These are phyloP conservation scores for Penicillium lividum DNA, from an alignment of 495 filamentous ascomycete genomes.

Conservation along the genomic window DNA sequence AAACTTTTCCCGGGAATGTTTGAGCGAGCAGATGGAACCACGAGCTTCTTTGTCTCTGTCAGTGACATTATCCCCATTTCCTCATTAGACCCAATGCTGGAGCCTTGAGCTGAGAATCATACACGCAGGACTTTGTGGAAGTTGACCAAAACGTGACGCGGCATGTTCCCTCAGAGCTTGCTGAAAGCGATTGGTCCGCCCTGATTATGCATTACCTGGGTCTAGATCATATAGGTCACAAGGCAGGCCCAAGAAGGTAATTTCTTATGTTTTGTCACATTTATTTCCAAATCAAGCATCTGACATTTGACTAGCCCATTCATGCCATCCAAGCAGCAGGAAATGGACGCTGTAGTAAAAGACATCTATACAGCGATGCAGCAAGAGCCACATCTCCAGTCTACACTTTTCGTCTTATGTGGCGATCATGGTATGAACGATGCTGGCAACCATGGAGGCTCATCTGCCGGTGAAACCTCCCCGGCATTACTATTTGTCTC, in stretches of 20 bases:
- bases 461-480: slow-evolving; percentile 88
- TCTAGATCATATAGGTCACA: slow-evolving; percentile 97
- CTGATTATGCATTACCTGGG: slow-evolving; percentile 96
- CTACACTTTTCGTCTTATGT: slow-evolving; percentile 80
- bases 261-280: neutral
- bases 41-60: slow-evolving; percentile 97
- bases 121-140: slow-evolving; percentile 87
- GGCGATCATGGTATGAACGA: slow-evolving; percentile 99
- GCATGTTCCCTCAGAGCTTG: slow-evolving; percentile 76
- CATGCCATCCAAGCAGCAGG: slow-evolving; percentile 89
- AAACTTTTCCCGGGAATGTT: slow-evolving; percentile 93
- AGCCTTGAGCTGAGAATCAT: neutral
- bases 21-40: slow-evolving; percentile 82
- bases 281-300: neutral
- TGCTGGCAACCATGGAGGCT: slow-evolving; percentile 94
- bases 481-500: slow-evolving; percentile 90
- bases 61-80: slow-evolving; percentile 34
- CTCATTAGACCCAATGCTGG: neutral
- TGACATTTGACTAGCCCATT: slow-evolving; percentile 59
- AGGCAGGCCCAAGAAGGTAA: slow-evolving; percentile 84
- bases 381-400: slow-evolving; percentile 64
- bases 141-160: slow-evolving; percentile 97
- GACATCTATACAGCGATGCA: slow-evolving; percentile 77
- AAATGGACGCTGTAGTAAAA: slow-evolving; percentile 87
- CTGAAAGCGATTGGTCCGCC: slow-evolving; percentile 81